A percentile compares a stretch with the other conserved stretches of the same genome.
These are phyloP conservation scores for Aspergillus sp. DNA, from an alignment of 2,329 filamentous ascomycete species.

Conservation along the genomic window DNA sequence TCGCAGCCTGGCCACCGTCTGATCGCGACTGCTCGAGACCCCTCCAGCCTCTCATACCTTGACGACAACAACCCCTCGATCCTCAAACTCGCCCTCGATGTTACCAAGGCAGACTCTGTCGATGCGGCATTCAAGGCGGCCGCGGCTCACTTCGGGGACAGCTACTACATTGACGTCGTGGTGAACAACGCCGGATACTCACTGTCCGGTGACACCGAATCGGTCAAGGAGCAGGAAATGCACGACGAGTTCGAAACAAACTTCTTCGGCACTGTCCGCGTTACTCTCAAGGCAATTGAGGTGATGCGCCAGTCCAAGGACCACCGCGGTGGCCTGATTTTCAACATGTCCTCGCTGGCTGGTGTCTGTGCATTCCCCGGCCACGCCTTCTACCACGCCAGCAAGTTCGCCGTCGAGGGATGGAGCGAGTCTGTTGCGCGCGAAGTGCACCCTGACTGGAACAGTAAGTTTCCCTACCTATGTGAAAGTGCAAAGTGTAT, in stretches of 20 bases:
- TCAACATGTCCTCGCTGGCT: constrained; percentile 22
- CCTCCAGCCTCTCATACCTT: constrained; percentile 42
- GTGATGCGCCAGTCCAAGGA: constrained; percentile 3
- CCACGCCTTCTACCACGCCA: constrained; percentile 18
- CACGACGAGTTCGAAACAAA: constrained; percentile 18
- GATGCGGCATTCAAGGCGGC: constrained; percentile 35
- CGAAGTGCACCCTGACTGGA: constrained; percentile 23
- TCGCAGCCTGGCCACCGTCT: constrained; percentile 42
- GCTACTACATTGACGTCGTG: constrained; percentile 18
- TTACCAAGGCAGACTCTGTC: constrained; percentile 44
- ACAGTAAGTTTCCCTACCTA: not conserved
- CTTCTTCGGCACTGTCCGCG: constrained; percentile 14
- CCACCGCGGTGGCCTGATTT: constrained; percentile 17
- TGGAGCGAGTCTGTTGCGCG: constrained; percentile 22
- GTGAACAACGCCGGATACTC: constrained; percentile 25
- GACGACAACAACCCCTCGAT: constrained; percentile 34
- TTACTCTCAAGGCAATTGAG: not conserved
- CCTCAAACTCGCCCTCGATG: constrained; percentile 51
- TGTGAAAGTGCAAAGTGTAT: no score
- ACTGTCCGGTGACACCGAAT: constrained; percentile 21
- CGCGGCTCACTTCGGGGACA: constrained; percentile 32
- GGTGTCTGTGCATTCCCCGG: constrained; percentile 22
- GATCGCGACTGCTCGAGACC: constrained; percentile 52
- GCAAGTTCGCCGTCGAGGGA: constrained; percentile 25
- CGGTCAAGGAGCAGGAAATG: constrained; percentile 15